These are phyloP conservation scores for Populus pruinosa DNA, from an alignment of 345 rosid genomes.

Conservation along the genomic window DNA sequence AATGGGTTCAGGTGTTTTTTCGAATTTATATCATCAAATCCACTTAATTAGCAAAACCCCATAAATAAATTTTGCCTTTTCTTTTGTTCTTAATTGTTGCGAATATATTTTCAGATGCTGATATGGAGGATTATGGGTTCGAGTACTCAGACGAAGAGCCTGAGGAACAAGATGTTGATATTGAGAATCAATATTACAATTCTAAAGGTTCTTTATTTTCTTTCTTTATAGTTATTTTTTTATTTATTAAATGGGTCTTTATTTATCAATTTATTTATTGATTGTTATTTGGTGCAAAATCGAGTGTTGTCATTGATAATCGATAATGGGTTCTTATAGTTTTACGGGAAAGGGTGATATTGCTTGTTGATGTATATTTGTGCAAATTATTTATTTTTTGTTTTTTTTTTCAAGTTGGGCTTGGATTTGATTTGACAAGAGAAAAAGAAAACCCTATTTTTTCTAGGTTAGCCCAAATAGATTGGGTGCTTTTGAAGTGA, in stretches of 20 bases:
- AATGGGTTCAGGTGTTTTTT: background rate
- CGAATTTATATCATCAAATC: background rate
- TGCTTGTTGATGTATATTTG: background rate
- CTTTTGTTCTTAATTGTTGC: background rate
- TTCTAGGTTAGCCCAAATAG: background rate
- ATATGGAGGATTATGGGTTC: constrained; percentile 99
- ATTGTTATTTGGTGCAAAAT: background rate
- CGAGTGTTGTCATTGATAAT: background rate
- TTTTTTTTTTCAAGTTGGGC: background rate
- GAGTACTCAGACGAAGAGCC: constrained; percentile 99
- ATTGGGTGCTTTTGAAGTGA: background rate
- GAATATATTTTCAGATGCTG: constrained; percentile 62
- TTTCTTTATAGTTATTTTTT: background rate
- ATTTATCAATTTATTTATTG: background rate
- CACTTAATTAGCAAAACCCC: background rate
- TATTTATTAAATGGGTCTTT: background rate
- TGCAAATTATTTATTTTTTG: background rate
- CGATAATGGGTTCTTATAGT: background rate
- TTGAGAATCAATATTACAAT: constrained; percentile 95
- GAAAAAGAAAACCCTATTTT: background rate
- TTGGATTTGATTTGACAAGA: background rate
- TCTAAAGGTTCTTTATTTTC: constrained; percentile 56
- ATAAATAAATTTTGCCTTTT: background rate
- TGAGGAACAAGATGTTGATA: constrained; percentile 95
- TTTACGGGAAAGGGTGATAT: background rate